These are phyloP conservation scores for Endoconidiophora polonica DNA, from an alignment of 2,329 filamentous ascomycete genomes.

Conservation along the genomic window DNA sequence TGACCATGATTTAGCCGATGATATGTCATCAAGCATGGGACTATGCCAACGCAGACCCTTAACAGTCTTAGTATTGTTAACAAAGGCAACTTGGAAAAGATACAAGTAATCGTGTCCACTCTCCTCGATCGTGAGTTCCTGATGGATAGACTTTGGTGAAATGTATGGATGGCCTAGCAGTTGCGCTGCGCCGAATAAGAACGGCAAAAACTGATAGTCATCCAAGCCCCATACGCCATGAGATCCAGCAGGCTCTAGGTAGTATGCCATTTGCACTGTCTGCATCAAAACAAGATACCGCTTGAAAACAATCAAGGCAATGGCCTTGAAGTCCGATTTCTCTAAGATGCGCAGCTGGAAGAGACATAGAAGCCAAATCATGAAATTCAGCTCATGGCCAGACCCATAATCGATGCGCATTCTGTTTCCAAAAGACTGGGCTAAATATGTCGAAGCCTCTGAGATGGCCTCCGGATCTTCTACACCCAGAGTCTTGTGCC, in stretches of 20 bases:
- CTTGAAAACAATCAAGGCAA: conserved; percentile 65
- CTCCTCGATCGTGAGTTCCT: conserved; percentile 73
- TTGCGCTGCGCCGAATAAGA: conserved; percentile 86
- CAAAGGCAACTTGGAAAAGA: conserved; percentile 79
- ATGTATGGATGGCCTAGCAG: conserved; percentile 69
- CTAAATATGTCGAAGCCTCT: conserved; percentile 67
- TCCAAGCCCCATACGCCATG: conserved; percentile 97
- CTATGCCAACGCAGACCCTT: conserved; percentile 90
- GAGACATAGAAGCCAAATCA: conserved; percentile 90
- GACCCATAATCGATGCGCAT: conserved; percentile 90
- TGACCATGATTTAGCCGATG: conserved; percentile 68
- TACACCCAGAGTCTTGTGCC: conserved; percentile 48
- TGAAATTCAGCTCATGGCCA: conserved; percentile 92
- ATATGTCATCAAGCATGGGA: conserved; percentile 97
- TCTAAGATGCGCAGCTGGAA: conserved; percentile 58
- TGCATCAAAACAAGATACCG: conserved; percentile 81
- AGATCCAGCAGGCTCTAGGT: conserved; percentile 88
- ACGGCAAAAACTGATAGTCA: conserved; percentile 93
- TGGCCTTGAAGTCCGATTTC: conserved; percentile 47
- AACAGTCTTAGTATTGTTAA: conserved; percentile 92
- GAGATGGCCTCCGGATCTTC: conserved; percentile 34
- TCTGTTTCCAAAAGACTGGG: conserved; percentile 71
- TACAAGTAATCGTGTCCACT: conserved; percentile 74
- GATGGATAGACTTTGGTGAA: conserved; percentile 70
- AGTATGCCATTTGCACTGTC: conserved; percentile 75